Evolutionary conservation across 2,329 filamentous ascomycete species (phyloP).

Genomic region (Fusarium metavorans): DNA sequence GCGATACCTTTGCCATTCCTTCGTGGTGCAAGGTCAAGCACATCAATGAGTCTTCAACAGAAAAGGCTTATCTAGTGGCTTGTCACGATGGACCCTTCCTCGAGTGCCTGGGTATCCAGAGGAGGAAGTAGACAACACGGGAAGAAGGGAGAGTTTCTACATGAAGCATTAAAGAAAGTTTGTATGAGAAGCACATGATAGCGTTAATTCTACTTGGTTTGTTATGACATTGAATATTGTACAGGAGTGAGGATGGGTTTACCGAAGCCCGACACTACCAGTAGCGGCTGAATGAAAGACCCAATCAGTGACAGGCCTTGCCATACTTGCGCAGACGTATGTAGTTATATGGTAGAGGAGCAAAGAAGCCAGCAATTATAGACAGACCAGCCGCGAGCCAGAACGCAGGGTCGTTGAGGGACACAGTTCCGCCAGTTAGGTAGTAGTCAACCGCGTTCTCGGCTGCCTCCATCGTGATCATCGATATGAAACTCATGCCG

Average conservation of each 20-base stretch:
- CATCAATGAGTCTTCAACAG: slow-evolving; percentile 47
- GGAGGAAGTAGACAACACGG: background rate
- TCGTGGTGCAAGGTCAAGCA: slow-evolving; percentile 64
- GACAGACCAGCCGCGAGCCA: slow-evolving; percentile 63
- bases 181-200: background rate
- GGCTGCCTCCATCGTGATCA: slow-evolving; percentile 68
- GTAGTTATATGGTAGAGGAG: slow-evolving; percentile 67
- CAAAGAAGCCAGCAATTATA: slow-evolving; percentile 58
- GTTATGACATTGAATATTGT: background rate
- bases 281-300: background rate
- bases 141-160: background rate
- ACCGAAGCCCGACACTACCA: background rate
- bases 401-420: slow-evolving; percentile 60
- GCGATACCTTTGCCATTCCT: slow-evolving; percentile 67
- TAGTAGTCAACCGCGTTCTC: slow-evolving; percentile 68
- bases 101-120: slow-evolving; percentile 31
- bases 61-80: slow-evolving; percentile 50
- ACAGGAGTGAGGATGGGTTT: background rate
- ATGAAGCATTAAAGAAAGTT: background rate
- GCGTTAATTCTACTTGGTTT: background rate
- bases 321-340: slow-evolving; percentile 60
- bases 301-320: slow-evolving; percentile 58
- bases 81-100: slow-evolving; percentile 51
- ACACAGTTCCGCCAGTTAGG: slow-evolving; percentile 63
- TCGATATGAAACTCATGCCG: slow-evolving; percentile 70